A percentile compares a stretch with the other conserved stretches of the same genome.
phyloP scores from a whole-genome alignment of 257 asterid species.

The Gardenia jasminoides region DNA sequence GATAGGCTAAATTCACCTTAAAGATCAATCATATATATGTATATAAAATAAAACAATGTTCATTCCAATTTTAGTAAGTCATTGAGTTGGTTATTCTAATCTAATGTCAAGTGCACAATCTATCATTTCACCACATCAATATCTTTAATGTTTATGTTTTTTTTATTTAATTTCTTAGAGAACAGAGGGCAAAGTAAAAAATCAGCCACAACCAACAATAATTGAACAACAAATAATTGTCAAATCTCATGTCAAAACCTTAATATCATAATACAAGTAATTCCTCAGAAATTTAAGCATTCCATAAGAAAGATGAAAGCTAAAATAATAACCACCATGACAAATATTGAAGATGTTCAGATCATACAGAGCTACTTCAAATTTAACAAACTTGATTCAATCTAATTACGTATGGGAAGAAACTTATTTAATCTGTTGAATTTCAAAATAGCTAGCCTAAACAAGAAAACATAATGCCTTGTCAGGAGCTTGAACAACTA shows the following conservation, averaged over 20 bases:
- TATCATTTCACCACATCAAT: no score
- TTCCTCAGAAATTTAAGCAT: not conserved
- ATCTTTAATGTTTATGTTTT: no score
- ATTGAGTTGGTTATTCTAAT: no score
- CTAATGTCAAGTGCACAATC: no score
- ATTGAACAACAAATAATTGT: not conserved
- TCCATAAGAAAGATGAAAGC: not conserved
- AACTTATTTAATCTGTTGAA: not conserved
- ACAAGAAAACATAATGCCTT: no score
- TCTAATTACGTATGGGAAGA: not conserved
- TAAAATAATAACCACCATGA: not conserved
- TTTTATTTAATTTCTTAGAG: no score
- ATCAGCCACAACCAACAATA: not conserved
- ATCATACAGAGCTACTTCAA: conserved; percentile 1
- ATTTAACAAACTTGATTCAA: not conserved
- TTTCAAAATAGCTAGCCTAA: not conserved
- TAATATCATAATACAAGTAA: not conserved
- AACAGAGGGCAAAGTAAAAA: not conserved
- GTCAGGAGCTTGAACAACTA: not conserved
- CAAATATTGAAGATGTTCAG: not conserved
- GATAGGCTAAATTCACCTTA: no score
- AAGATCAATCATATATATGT: no score
- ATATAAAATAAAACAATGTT: no score
- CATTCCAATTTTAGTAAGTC: no score
- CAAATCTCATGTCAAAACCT: not conserved